These are phyloP conservation scores for Martensiomyces pterosporus DNA, from an alignment of 192 early-diverging fungal species.

Conservation along the genomic window DNA sequence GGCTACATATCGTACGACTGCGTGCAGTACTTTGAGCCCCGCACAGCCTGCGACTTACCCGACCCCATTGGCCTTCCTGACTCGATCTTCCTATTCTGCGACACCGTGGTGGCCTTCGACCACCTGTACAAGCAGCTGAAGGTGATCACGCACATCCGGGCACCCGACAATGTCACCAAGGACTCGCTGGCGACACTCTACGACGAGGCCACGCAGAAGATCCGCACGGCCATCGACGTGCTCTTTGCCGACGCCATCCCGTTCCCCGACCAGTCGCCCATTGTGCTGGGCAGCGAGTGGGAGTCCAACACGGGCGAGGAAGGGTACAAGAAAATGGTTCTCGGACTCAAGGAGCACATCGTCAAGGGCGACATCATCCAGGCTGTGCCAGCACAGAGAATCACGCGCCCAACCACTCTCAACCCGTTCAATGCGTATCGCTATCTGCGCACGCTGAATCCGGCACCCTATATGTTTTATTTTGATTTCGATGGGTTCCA, in stretches of 20 bases:
- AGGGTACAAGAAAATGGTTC: constrained; percentile 88
- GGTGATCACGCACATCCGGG: constrained; percentile 86
- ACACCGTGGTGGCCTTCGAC: constrained; percentile 95
- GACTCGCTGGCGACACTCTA: constrained; percentile 61
- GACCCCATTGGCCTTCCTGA: constrained; percentile 92
- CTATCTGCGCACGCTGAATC: constrained; percentile 89
- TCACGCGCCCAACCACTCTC: constrained; percentile 78
- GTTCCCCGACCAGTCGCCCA: constrained; percentile 71
- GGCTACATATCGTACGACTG: constrained; percentile 98
- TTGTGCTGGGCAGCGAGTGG: constrained; percentile 61
- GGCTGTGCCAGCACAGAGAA: constrained; percentile 90
- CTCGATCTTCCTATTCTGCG: constrained; percentile 90
- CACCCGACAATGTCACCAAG: constrained; percentile 53
- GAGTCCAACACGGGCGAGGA: constrained; percentile 88
- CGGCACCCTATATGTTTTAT: constrained; percentile 99
- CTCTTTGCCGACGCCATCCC: constrained; percentile 71
- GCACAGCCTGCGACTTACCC: constrained; percentile 68
- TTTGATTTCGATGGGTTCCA: constrained; percentile 90
- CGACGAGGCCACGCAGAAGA: constrained; percentile 62
- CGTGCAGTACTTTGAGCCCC: constrained; percentile 96
- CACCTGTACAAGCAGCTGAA: constrained; percentile 88
- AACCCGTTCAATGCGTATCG: constrained; percentile 99
- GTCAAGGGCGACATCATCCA: constrained; percentile 96
- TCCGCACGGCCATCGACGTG: constrained; percentile 62
- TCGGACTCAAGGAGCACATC: constrained; percentile 84